A percentile compares a stretch with the other conserved stretches of the same genome.
phyloP scores from a whole-genome alignment of 2,329 filamentous ascomycete genomes.

The Ophiostoma perfectum region DNA sequence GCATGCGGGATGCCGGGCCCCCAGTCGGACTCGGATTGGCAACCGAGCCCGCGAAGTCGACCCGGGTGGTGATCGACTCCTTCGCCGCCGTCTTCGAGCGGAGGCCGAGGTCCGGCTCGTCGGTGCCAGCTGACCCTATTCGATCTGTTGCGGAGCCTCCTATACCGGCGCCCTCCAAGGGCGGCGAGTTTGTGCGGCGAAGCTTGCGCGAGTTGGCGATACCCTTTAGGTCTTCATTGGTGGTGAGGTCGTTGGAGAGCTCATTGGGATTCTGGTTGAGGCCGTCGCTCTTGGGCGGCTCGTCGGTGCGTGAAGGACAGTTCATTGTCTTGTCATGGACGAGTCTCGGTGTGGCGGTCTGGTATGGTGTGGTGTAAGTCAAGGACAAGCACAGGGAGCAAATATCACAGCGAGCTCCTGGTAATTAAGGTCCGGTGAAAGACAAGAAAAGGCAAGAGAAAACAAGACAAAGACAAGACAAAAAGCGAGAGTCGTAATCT shows the following conservation, averaged over 20 bases:
- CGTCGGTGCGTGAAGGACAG: conserved; percentile 36
- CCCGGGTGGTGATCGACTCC: conserved; percentile 18
- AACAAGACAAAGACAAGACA: too few relatives aligned
- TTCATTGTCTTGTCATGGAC: conserved; percentile 22
- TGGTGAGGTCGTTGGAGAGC: conserved; percentile 52
- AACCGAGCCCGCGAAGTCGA: conserved; percentile 16
- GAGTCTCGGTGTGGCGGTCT: background rate
- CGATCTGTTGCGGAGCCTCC: conserved; percentile 21
- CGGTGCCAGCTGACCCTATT: background rate
- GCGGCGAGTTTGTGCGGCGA: conserved; percentile 25
- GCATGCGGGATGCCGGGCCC: background rate
- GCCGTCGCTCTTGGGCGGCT: conserved; percentile 37
- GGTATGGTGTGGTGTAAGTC: too few relatives aligned
- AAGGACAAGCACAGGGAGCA: too few relatives aligned
- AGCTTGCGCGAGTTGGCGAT: conserved; percentile 42
- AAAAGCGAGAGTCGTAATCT: too few relatives aligned
- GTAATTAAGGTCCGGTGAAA: too few relatives aligned
- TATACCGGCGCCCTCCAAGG: conserved; percentile 31
- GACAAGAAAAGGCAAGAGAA: too few relatives aligned
- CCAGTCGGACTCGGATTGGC: conserved; percentile 4
- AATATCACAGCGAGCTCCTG: too few relatives aligned
- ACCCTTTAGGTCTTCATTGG: conserved; percentile 50
- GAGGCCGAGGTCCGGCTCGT: conserved; percentile 13
- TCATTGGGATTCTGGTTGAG: conserved; percentile 52
- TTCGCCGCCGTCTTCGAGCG: conserved; percentile 3